Conservation (phyloP, 2,329 filamentous ascomycete species). For the Hypoxylon sp. region DNA sequence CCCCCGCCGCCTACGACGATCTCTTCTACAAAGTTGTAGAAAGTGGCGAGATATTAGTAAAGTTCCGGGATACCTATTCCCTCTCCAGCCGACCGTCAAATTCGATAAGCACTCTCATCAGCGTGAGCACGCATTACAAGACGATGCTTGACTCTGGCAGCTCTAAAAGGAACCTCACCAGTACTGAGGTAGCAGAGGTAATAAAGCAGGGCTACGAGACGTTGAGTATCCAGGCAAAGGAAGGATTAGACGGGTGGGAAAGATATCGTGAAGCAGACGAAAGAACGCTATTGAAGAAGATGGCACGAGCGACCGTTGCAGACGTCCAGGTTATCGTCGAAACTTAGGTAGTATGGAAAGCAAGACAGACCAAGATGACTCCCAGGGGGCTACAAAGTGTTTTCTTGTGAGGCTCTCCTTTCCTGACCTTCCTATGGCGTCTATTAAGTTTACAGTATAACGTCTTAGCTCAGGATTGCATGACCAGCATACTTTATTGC, state of each 20-base stretch:
- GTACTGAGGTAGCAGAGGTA: slow-evolving; percentile 85
- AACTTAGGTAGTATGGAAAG: slow-evolving; percentile 45
- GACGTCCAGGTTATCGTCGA: slow-evolving; percentile 69
- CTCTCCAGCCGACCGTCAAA: slow-evolving; percentile 71
- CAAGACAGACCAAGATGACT: not conserved
- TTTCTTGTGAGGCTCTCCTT: too few species aligned
- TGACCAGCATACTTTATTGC: not conserved
- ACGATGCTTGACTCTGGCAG: slow-evolving; percentile 74
- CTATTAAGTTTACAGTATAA: slow-evolving; percentile 2
- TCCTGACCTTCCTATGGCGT: not conserved
- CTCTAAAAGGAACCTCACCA: slow-evolving; percentile 79
- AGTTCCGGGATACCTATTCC: slow-evolving; percentile 84
- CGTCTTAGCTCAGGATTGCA: too few species aligned
- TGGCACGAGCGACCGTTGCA: slow-evolving; percentile 81
- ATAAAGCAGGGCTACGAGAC: slow-evolving; percentile 98
- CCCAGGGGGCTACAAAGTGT: not conserved
- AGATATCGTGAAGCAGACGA: slow-evolving; percentile 89
- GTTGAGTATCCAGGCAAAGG: slow-evolving; percentile 88
- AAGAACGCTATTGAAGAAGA: slow-evolving; percentile 87
- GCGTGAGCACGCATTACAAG: slow-evolving; percentile 88
- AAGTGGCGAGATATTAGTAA: slow-evolving; percentile 83
- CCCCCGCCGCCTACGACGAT: slow-evolving; percentile 90
- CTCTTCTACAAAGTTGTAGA: slow-evolving; percentile 99
- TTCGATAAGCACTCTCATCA: slow-evolving; percentile 88
- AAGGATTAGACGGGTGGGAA: slow-evolving; percentile 88